Evolutionary conservation across 345 rosid genomes (phyloP).

Genomic region (Barbarea vulgaris): DNA sequence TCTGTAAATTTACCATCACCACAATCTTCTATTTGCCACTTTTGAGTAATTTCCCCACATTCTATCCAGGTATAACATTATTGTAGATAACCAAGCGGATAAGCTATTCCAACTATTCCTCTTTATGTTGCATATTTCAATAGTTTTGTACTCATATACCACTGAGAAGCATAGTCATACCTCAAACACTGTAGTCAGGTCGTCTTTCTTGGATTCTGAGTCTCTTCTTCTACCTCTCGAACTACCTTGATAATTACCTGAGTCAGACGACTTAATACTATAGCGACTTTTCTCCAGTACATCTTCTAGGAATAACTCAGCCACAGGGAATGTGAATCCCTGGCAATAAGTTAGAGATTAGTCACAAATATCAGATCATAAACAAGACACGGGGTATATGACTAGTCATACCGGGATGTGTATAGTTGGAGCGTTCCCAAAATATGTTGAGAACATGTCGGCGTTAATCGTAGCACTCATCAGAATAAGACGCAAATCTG

Average conservation of each 20-base stretch:
- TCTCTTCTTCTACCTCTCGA: conserved; percentile 77
- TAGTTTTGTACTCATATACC: background rate
- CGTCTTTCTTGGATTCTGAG: conserved; percentile 75
- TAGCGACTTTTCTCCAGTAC: conserved; percentile 75
- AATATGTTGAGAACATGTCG: conserved; percentile 84
- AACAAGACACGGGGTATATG: conserved; percentile 13
- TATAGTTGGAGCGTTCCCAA: conserved; percentile 71
- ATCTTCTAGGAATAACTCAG: conserved; percentile 87
- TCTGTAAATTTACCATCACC: background rate
- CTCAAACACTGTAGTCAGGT: conserved; percentile 70
- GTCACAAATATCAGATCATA: conserved; percentile 2
- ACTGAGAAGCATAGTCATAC: conserved; percentile 43
- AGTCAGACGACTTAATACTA: conserved; percentile 62
- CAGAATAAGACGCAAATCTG: conserved; percentile 77
- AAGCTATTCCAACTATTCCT: background rate
- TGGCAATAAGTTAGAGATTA: conserved; percentile 39
- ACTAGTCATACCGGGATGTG: conserved; percentile 74
- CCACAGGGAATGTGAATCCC: conserved; percentile 92
- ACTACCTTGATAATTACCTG: conserved; percentile 66
- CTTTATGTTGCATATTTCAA: background rate
- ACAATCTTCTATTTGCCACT: too few relatives aligned
- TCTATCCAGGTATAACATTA: background rate
- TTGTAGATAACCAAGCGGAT: background rate
- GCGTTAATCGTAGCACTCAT: conserved; percentile 99
- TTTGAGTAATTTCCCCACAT: too few relatives aligned